Evolutionary conservation across 495 filamentous ascomycete species (phyloP).

Genomic region (Penicillium daleae): DNA sequence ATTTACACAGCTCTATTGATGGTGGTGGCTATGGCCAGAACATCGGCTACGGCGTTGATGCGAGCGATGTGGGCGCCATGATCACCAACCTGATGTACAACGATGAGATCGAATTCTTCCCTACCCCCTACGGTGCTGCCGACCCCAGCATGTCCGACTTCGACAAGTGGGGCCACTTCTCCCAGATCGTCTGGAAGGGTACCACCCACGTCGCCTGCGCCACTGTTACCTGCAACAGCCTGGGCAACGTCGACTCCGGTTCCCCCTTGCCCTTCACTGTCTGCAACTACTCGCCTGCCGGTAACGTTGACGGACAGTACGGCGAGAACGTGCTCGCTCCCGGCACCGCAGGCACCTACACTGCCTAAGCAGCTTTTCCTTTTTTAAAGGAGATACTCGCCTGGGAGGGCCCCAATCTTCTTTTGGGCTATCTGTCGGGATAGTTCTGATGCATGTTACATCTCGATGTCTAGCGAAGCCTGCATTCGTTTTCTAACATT

Average conservation of each 20-base stretch:
- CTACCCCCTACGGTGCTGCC: slow-evolving; percentile 47
- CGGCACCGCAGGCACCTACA: slow-evolving; percentile 39
- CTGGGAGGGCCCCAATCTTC: not conserved
- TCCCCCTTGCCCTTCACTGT: slow-evolving; percentile 65
- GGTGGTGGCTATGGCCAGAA: slow-evolving; percentile 83
- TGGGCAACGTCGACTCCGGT: slow-evolving; percentile 53
- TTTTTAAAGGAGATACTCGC: not conserved
- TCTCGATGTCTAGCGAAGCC: slow-evolving; percentile 3
- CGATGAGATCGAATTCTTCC: slow-evolving; percentile 63
- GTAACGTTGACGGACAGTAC: slow-evolving; percentile 71
- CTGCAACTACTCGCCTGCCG: slow-evolving; percentile 84
- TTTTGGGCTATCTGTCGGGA: not conserved
- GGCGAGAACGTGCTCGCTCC: slow-evolving; percentile 63
- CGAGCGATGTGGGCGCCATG: slow-evolving; percentile 59
- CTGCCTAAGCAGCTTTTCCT: slow-evolving; percentile 21
- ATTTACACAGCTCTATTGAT: slow-evolving; percentile 45
- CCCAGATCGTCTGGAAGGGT: slow-evolving; percentile 85
- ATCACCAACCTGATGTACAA: slow-evolving; percentile 86
- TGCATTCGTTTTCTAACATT: slow-evolving; percentile 20
- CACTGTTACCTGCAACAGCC: slow-evolving; percentile 56
- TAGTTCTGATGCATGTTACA: slow-evolving; percentile 6
- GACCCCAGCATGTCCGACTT: slow-evolving; percentile 63
- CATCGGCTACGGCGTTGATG: slow-evolving; percentile 59
- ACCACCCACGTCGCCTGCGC: slow-evolving; percentile 76
- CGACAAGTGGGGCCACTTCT: slow-evolving; percentile 79